Evolutionary conservation across 23 red algal genomes (phyloP).

Genomic region (Chondrus crispus): DNA sequence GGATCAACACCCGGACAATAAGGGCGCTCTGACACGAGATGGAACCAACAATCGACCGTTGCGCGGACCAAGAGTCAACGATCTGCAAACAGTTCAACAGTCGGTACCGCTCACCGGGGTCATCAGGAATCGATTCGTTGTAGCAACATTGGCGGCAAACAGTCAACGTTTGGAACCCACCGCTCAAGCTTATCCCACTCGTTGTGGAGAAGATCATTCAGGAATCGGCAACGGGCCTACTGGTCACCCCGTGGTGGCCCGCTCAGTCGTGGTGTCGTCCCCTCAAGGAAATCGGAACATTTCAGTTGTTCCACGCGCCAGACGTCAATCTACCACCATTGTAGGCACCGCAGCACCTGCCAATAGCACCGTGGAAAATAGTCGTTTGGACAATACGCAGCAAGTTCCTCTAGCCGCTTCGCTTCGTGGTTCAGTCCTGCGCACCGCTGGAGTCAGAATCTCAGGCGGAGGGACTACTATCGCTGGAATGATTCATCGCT

Average conservation of each 20-base stretch:
- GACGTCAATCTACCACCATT: not conserved
- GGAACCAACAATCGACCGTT: not conserved
- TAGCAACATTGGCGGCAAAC: not conserved
- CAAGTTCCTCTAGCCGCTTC: not conserved
- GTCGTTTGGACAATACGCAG: not conserved
- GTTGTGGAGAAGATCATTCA: not conserved
- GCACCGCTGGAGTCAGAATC: not conserved
- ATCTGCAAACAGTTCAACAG: not conserved
- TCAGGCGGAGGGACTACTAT: not conserved
- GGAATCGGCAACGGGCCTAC: not conserved
- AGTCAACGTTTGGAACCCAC: constrained; percentile 39
- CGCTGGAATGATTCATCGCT: not conserved
- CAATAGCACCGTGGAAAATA: not conserved
- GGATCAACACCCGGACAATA: not conserved
- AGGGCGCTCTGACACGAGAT: not conserved
- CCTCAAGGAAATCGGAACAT: not conserved
- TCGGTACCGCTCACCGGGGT: not conserved
- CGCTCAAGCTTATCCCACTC: not conserved
- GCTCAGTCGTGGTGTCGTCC: not conserved
- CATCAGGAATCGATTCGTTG: constrained; percentile 1
- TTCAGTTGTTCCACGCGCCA: not conserved
- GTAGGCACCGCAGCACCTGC: not conserved
- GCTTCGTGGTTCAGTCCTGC: not conserved
- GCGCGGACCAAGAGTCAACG: not conserved
- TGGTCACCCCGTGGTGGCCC: constrained; percentile 22